phyloP scores from a whole-genome alignment of 2,329 filamentous ascomycete genomes.

The Aspergillus vadensis region DNA sequence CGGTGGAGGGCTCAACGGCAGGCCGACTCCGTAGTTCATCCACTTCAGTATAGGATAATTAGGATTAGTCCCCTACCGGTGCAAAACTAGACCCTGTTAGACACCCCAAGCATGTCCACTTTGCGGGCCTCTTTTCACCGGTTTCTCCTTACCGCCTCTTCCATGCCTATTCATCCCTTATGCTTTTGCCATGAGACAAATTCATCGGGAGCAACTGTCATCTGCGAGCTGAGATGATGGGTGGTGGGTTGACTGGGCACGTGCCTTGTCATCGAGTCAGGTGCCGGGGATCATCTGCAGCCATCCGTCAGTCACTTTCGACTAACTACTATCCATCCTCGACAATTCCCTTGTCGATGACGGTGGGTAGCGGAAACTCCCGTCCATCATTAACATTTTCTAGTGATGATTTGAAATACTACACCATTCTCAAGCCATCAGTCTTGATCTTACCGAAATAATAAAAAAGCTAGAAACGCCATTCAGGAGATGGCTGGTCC shows the following conservation, averaged over 20 bases:
- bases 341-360: background rate
- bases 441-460: background rate
- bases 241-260: background rate
- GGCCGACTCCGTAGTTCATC: background rate
- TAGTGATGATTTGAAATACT: background rate
- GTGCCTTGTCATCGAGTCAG: background rate
- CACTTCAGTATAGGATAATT: slow-evolving; percentile 2
- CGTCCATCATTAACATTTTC: background rate
- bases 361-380: background rate
- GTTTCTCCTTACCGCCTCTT: slow-evolving; percentile 9
- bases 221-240: background rate
- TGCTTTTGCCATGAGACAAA: too few relatives aligned
- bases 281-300: slow-evolving; percentile 4
- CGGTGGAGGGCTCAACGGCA: slow-evolving; percentile 3
- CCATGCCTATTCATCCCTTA: background rate
- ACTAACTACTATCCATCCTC: too few relatives aligned
- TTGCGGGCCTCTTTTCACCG: slow-evolving; percentile 4
- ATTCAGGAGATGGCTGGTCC: slow-evolving; percentile 1
- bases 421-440: background rate
- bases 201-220: too few relatives aligned
- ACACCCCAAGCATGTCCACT: background rate
- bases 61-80: background rate
- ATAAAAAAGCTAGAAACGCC: background rate
- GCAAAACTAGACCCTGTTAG: slow-evolving; percentile 9
- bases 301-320: slow-evolving; percentile 1